Conservation (phyloP, 495 filamentous ascomycete species). For the Talaromyces wortmannii region DNA sequence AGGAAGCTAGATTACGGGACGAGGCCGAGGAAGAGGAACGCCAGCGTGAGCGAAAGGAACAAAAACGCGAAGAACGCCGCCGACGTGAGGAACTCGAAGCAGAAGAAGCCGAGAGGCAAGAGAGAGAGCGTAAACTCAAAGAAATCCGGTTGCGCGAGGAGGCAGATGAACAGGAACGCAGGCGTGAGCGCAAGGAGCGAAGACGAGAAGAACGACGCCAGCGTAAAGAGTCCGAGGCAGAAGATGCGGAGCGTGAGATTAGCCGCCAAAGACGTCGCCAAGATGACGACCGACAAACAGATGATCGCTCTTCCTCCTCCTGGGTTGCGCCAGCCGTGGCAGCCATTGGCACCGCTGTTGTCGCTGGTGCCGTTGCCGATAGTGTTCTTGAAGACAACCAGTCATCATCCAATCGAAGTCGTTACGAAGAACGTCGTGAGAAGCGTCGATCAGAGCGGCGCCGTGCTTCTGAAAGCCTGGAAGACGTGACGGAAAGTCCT, state of each 20-base stretch:
- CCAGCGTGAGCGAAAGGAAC: neutral
- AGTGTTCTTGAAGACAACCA: conserved; percentile 31
- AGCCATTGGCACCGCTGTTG: conserved; percentile 39
- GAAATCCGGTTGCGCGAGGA: neutral
- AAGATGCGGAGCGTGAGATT: neutral
- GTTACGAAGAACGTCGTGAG: conserved; percentile 24
- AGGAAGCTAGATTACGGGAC: conserved; percentile 12
- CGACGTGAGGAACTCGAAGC: neutral
- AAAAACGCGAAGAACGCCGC: neutral
- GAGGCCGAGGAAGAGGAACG: conserved; percentile 12
- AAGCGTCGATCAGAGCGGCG: conserved; percentile 34
- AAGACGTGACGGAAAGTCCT: conserved; percentile 14
- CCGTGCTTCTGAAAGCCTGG: conserved; percentile 11
- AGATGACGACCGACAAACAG: neutral
- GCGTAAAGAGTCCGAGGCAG: neutral
- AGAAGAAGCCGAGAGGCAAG: conserved; percentile 15
- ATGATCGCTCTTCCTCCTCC: conserved; percentile 18
- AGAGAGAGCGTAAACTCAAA: conserved; percentile 7
- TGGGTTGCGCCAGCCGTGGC: conserved; percentile 39
- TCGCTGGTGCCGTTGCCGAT: conserved; percentile 27
- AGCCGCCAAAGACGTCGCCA: neutral
- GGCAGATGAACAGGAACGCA: neutral
- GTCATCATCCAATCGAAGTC: conserved; percentile 21
- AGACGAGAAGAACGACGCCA: conserved; percentile 1
- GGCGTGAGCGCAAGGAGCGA: neutral